Conservation (phyloP, 2,329 filamentous ascomycete species). For the Passalora sequoiae region DNA sequence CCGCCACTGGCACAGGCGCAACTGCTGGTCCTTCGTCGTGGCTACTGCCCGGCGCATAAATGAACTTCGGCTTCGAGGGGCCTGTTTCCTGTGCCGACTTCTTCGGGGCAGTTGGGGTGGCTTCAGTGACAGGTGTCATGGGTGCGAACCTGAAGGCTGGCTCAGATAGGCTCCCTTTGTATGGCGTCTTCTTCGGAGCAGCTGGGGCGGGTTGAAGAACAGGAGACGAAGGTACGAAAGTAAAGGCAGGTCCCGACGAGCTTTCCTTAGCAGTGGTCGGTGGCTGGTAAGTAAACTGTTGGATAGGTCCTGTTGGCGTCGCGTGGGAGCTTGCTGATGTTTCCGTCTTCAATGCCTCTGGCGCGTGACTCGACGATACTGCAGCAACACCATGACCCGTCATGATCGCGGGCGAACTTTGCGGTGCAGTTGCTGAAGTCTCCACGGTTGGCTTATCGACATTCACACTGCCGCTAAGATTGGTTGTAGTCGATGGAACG, state of each 20-base stretch:
- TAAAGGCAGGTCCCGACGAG: no score
- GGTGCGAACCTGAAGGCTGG: no score
- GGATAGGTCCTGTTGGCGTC: background rate
- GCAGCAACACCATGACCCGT: background rate
- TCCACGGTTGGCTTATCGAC: background rate
- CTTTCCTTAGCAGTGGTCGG: background rate
- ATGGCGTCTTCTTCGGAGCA: no score
- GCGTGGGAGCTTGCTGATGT: background rate
- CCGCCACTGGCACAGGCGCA: conserved; percentile 1
- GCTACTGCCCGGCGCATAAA: conserved; percentile 2
- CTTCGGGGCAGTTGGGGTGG: conserved; percentile 8
- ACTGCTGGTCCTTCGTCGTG: conserved; percentile 1
- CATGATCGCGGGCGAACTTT: no score
- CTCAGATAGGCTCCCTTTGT: no score
- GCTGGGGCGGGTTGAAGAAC: no score
- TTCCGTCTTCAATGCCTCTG: background rate
- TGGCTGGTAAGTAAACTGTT: background rate
- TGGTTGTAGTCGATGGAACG: conserved; percentile 1
- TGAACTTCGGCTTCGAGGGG: background rate
- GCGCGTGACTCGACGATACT: background rate
- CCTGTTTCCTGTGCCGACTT: background rate
- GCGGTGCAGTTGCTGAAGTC: background rate
- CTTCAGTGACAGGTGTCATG: background rate
- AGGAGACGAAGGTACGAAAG: no score
- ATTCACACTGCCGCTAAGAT: no score